Conservation (phyloP, 805 yeast genomes). For the Ogataea neopini region DNA sequence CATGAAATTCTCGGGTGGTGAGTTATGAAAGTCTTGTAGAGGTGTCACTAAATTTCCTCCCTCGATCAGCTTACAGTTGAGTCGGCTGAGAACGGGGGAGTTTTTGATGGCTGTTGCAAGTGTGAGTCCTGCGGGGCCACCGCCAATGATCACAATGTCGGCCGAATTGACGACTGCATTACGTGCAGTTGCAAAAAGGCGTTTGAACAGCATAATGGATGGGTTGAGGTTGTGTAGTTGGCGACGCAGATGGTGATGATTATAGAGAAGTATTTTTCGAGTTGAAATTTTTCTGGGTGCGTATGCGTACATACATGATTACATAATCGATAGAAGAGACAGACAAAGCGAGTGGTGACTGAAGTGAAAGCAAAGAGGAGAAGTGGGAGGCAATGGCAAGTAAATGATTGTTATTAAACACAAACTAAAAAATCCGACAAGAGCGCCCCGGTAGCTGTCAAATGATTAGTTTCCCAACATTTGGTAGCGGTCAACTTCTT, state of each 20-base stretch:
- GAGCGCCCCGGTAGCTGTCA: no score
- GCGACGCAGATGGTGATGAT: background rate
- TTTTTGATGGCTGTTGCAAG: conserved; percentile 77
- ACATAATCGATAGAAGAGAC: background rate
- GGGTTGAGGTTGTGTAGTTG: background rate
- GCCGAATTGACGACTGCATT: conserved; percentile 25
- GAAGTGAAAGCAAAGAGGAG: background rate
- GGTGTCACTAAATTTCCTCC: conserved; percentile 55
- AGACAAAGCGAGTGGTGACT: background rate
- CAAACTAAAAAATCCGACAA: no score
- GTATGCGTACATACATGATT: no score
- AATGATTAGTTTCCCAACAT: no score
- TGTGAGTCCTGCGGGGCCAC: conserved; percentile 96
- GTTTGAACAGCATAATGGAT: conserved; percentile 22
- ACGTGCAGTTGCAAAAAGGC: conserved; percentile 31
- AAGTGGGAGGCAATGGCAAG: no score
- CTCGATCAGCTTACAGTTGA: conserved; percentile 72
- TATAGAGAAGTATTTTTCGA: background rate
- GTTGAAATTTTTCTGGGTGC: background rate
- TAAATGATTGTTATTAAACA: no score
- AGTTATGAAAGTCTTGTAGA: conserved; percentile 45
- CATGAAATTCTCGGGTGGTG: conserved; percentile 55
- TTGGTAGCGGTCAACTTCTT: no score
- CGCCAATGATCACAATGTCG: conserved; percentile 90
- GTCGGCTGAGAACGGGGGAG: conserved; percentile 58